phyloP scores from a whole-genome alignment of 331 rosid species.

The Malus hybrid region DNA sequence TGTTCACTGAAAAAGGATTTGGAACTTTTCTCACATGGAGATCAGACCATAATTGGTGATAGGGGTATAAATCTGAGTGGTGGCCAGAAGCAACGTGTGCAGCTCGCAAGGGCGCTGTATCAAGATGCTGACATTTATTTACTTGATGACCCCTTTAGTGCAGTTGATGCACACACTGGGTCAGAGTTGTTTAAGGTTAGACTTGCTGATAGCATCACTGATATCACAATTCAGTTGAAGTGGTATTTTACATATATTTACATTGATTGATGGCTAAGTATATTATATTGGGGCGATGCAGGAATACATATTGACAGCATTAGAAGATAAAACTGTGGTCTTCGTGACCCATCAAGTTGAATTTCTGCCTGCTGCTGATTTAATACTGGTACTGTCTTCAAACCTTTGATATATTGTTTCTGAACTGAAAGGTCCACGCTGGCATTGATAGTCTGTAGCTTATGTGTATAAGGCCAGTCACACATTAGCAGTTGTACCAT shows the following conservation, averaged over 20 bases:
- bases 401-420: constrained; percentile 18
- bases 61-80: constrained; percentile 96
- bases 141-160: constrained; percentile 98
- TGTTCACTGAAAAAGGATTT: constrained; percentile 88
- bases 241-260: too few relatives aligned
- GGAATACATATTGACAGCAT: constrained; percentile 93
- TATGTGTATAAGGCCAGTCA: not conserved
- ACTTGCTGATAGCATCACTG: constrained; percentile 17
- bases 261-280: constrained; percentile 11
- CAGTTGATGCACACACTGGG: constrained; percentile 98
- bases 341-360: constrained; percentile 99
- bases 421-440: constrained; percentile 3
- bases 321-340: constrained; percentile 77
- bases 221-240: not conserved
- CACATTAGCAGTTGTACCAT: not conserved
- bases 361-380: constrained; percentile 86
- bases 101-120: constrained; percentile 98
- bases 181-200: constrained; percentile 88
- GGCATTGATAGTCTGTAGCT: not conserved
- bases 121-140: constrained; percentile 97
- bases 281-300: constrained; percentile 38
- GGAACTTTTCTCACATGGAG: constrained; percentile 85
- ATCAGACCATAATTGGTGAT: constrained; percentile 93
- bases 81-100: constrained; percentile 97
- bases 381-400: constrained; percentile 71